These are phyloP conservation scores for Quercus variabilis DNA, from an alignment of 306 rosid genomes.

Conservation along the genomic window DNA sequence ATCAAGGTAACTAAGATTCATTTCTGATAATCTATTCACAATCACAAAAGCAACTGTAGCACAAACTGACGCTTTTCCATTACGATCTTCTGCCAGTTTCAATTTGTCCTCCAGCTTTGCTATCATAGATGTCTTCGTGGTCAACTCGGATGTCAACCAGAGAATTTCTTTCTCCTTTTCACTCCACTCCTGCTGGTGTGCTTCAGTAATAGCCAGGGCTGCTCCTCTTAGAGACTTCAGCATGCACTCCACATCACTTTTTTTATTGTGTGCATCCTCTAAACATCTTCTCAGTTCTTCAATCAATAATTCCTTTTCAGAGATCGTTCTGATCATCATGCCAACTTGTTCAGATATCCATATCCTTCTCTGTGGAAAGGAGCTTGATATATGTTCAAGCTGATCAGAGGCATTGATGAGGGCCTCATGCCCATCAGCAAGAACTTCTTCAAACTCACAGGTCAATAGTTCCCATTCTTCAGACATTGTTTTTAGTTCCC, in stretches of 20 bases:
- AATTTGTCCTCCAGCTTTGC: constrained; percentile 47
- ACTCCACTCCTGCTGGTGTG: constrained; percentile 67
- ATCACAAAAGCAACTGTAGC: constrained; percentile 70
- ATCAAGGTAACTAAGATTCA: constrained; percentile 41
- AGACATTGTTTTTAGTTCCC: constrained; percentile 44
- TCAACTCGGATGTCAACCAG: constrained; percentile 48
- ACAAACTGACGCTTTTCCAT: constrained; percentile 56
- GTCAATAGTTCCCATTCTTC: constrained; percentile 73
- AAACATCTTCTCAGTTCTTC: constrained; percentile 74
- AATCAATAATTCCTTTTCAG: constrained; percentile 76
- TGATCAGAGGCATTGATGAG: constrained; percentile 68
- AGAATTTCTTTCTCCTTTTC: constrained; percentile 62
- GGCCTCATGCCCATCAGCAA: constrained; percentile 60
- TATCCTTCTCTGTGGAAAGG: constrained; percentile 82
- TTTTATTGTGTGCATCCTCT: constrained; percentile 86
- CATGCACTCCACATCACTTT: constrained; percentile 80
- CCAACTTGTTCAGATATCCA: constrained; percentile 90
- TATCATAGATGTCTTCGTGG: constrained; percentile 34
- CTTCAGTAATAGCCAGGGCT: constrained; percentile 70
- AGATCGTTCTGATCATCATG: constrained; percentile 50
- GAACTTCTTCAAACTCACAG: constrained; percentile 78
- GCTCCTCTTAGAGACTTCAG: constrained; percentile 90
- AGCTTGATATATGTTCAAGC: constrained; percentile 56
- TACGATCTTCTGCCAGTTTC: constrained; percentile 48
- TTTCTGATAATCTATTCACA: constrained; percentile 73